Base-by-base conservation (phyloP, 371 early-diverging fungal species). In the Agmasoma carcini region DNA sequence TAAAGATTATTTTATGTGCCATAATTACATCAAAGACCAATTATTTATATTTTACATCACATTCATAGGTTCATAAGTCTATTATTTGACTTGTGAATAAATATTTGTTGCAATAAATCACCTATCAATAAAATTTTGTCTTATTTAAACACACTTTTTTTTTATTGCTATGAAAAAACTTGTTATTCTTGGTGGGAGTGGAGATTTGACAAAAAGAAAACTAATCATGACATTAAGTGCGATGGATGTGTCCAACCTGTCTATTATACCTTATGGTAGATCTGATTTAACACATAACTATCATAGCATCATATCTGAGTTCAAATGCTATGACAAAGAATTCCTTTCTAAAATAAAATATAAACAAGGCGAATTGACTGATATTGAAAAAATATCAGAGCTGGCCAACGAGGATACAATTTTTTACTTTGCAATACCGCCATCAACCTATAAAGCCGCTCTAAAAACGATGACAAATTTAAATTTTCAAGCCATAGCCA, bases 371-470 rank as follows among this genome's bases (percentile, higher is more conserved):
- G 71, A 81, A 63, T 94, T 95, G 71, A 88, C 90, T 63, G 75
- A 85, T 40, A 79, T 80, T 15, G 80, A 75, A 1, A 51, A 23
- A 27, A 27, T 76, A 25, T 45, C 43, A 11, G 38, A 27, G 11
- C 15, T 48, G 9, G 6, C 45, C 3, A 36, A 46, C 36, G 41
- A 51, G 26, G 55, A 68, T 14, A 64, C 59, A 26, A 69, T 92
- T 27, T 91, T 89, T 67, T 98, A 98, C 73, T 81, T 98, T 82
- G 92, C 99, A 0, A 73, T 93, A 31, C 98, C 98, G 14, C 94
- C 98, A 5, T 81, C 83, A 5, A 86, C 88, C 22, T 98, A 92
- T 75, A 79, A 83, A 23, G 71, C 78, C 2, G 87, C 90, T 5
- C 80, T 88, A 7, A 82, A 84, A 19, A 51, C 90, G 45, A 80